Evolutionary conservation across 805 yeast species (phyloP).

Genomic region (Vanderwaltozyma tropicalis): DNA sequence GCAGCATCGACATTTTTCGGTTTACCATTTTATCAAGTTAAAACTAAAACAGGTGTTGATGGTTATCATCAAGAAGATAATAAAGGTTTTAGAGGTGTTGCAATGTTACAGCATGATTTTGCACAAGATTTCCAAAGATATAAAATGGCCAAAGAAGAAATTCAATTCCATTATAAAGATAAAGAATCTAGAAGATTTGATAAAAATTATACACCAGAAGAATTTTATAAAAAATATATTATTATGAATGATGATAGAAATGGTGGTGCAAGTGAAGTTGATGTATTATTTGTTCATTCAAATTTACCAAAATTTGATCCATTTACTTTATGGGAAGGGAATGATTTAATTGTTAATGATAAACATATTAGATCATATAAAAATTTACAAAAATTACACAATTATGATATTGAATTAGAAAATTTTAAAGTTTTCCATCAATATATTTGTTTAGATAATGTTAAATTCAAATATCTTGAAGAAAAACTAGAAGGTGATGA

Average conservation of each 20-base stretch:
- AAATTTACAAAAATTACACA: constrained; percentile 10
- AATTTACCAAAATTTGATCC: constrained; percentile 34
- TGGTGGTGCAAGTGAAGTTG: constrained; percentile 9
- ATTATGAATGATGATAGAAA: constrained; percentile 2
- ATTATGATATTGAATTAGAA: constrained; percentile 22
- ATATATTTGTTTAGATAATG: constrained; percentile 11
- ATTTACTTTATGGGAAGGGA: constrained; percentile 14
- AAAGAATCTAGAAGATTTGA: constrained; percentile 7
- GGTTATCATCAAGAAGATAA: constrained; percentile 30
- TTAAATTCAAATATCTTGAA: constrained; percentile 15
- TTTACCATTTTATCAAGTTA: constrained; percentile 40
- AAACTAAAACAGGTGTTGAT: constrained; percentile 29
- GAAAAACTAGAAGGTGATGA: constrained; percentile 9
- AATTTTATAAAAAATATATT: constrained; percentile 13
- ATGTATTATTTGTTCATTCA: constrained; percentile 30
- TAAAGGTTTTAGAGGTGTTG: constrained; percentile 48
- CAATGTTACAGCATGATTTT: constrained; percentile 73
- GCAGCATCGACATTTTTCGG: constrained; percentile 46
- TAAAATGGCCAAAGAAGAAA: constrained; percentile 11
- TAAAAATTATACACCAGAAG: constrained; percentile 11
- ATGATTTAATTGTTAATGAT: constrained; percentile 16
- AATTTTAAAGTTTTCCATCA: constrained; percentile 18
- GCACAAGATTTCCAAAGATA: constrained; percentile 40
- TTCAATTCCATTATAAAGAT: constrained; percentile 7
- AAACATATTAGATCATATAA: constrained; percentile 19